Percentiles rank a stretch among this genome's conserved stretches.
Conservation (phyloP, 192 early-diverging fungal genomes). For the Coemansia pectinata region DNA sequence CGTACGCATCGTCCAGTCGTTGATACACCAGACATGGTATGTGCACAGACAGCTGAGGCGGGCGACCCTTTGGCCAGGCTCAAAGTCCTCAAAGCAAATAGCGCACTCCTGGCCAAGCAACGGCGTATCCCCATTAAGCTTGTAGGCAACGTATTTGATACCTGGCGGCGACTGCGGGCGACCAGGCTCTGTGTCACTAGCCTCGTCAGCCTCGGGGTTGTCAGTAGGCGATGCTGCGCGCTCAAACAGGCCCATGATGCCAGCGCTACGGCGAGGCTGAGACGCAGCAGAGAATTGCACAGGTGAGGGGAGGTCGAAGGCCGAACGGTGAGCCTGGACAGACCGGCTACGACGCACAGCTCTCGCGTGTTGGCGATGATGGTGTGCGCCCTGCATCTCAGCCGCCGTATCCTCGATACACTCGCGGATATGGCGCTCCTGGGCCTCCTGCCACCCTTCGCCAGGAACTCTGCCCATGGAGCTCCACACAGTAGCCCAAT, state of each 20-base stretch:
- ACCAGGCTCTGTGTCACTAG: neutral
- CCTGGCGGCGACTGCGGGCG: slow-evolving; percentile 32
- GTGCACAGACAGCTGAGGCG: slow-evolving; percentile 87
- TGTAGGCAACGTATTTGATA: slow-evolving; percentile 56
- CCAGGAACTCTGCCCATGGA: slow-evolving; percentile 35
- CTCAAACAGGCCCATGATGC: slow-evolving; percentile 33
- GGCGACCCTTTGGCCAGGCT: slow-evolving; percentile 73
- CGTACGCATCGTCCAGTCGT: slow-evolving; percentile 74
- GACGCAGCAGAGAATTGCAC: neutral
- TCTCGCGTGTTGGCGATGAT: neutral
- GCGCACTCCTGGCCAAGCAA: slow-evolving; percentile 81
- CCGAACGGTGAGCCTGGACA: neutral
- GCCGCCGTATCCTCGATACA: slow-evolving; percentile 48
- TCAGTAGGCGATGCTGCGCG: slow-evolving; percentile 13
- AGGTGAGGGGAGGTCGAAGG: neutral
- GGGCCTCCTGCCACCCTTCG: slow-evolving; percentile 52
- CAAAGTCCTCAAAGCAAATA: slow-evolving; percentile 96
- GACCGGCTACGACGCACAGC: slow-evolving; percentile 17
- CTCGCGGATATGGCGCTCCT: slow-evolving; percentile 47
- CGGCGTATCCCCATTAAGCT: slow-evolving; percentile 60
- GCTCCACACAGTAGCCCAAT: slow-evolving; percentile 45
- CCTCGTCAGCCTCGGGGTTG: neutral
- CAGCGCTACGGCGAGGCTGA: slow-evolving; percentile 20
- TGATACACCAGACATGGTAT: slow-evolving; percentile 84
- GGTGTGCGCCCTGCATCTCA: slow-evolving; percentile 38